These are phyloP conservation scores for Dalechampia spathulata DNA, from an alignment of 441 rosid genomes.

Conservation along the genomic window DNA sequence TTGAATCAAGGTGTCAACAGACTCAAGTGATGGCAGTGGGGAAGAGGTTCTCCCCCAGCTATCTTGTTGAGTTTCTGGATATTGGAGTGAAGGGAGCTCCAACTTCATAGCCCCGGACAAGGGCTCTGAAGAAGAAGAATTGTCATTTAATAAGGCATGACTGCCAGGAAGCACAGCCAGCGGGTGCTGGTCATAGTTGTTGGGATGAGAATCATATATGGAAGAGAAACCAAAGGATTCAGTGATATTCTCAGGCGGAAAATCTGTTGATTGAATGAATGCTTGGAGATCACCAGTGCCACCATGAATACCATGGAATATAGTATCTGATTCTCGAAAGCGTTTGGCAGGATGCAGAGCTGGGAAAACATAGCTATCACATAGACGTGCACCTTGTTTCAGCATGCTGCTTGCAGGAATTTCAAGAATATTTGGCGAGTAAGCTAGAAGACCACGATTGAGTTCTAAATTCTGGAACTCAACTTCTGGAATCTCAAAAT, in stretches of 20 bases:
- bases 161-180: constrained; percentile 54
- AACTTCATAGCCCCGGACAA: constrained; percentile 74
- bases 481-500: constrained; percentile 58
- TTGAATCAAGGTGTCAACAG: constrained; percentile 73
- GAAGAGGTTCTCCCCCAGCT: constrained; percentile 54
- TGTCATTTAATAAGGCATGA: constrained; percentile 85
- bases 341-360: constrained; percentile 46
- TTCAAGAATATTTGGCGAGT: constrained; percentile 52
- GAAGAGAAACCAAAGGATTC: constrained; percentile 41
- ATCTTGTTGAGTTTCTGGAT: constrained; percentile 60
- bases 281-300: constrained; percentile 34
- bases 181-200: constrained; percentile 29
- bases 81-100: constrained; percentile 99
- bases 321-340: constrained; percentile 47
- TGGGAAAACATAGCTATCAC: constrained; percentile 46
- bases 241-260: constrained; percentile 29
- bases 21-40: constrained; percentile 59
- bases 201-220: constrained; percentile 42
- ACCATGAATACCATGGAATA: constrained; percentile 35
- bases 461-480: constrained; percentile 58
- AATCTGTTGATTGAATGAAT: constrained; percentile 34
- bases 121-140: constrained; percentile 84
- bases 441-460: constrained; percentile 39
- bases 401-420: constrained; percentile 47
- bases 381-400: constrained; percentile 50